Evolutionary conservation across 495 filamentous ascomycete species (phyloP).

Genomic region (Rhypophila decipiens): DNA sequence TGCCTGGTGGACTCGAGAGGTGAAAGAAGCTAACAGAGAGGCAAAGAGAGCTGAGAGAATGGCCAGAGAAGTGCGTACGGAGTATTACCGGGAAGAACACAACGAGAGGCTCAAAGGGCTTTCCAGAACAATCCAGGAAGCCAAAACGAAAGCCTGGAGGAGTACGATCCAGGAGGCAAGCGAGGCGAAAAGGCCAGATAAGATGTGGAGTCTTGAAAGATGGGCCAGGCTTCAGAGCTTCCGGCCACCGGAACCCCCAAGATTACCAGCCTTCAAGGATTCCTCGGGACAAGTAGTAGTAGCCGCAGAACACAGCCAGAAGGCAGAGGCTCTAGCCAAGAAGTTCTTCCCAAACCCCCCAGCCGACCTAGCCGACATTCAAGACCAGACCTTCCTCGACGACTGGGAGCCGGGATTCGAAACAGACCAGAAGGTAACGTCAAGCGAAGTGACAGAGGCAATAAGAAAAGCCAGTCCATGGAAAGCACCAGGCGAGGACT

Average conservation of each 20-base stretch:
- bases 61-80: not conserved
- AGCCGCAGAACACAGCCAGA: not conserved
- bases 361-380: not conserved
- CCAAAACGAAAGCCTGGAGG: not conserved
- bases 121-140: not conserved
- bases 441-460: no score
- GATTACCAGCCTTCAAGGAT: not conserved
- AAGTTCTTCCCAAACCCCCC: not conserved
- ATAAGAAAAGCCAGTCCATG: no score
- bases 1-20: slow-evolving; percentile 1
- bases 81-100: not conserved
- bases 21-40: not conserved
- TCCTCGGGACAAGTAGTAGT: not conserved
- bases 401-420: no score
- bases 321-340: not conserved
- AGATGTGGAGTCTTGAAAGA: not conserved
- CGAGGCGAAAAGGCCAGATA: not conserved
- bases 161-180: not conserved
- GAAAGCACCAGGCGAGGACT: no score
- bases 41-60: slow-evolving; percentile 2
- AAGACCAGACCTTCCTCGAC: no score
- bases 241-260: slow-evolving; percentile 1
- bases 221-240: slow-evolving; percentile 4
- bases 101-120: slow-evolving; percentile 1
- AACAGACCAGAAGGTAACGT: no score